Conservation (phyloP, 1,284 basidiomycete species). For the Sporisorium iseilematis-ciliati region DNA sequence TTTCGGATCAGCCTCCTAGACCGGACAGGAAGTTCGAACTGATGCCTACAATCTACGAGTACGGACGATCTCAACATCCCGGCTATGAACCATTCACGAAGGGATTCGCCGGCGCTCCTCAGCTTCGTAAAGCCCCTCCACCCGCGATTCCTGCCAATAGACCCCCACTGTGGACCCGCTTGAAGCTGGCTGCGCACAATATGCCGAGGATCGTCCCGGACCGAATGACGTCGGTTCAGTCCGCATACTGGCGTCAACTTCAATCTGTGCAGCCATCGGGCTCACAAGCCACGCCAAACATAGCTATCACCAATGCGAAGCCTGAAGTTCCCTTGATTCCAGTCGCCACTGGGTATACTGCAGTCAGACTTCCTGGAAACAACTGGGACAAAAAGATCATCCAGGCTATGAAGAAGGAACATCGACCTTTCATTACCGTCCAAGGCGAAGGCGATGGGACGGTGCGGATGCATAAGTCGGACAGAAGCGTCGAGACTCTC, state of each 20-base stretch:
- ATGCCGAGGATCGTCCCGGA: background rate
- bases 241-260: background rate
- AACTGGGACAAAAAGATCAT: slow-evolving; percentile 7
- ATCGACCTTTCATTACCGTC: too few relatives aligned
- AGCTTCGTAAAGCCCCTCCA: background rate
- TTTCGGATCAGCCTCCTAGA: too few relatives aligned
- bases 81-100: background rate
- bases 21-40: too few relatives aligned
- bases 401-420: background rate
- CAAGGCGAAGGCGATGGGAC: too few relatives aligned
- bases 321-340: background rate
- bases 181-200: background rate
- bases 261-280: background rate
- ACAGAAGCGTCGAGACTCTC: too few relatives aligned
- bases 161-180: background rate
- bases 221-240: background rate
- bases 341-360: background rate
- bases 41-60: background rate
- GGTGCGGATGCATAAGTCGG: too few relatives aligned
- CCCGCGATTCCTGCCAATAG: background rate
- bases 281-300: too few relatives aligned
- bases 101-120: background rate
- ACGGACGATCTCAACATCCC: background rate
- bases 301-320: background rate
- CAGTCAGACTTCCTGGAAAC: slow-evolving; percentile 16